These are phyloP conservation scores for Aureobasidium vineae DNA, from an alignment of 2,329 filamentous ascomycete species.

Conservation along the genomic window DNA sequence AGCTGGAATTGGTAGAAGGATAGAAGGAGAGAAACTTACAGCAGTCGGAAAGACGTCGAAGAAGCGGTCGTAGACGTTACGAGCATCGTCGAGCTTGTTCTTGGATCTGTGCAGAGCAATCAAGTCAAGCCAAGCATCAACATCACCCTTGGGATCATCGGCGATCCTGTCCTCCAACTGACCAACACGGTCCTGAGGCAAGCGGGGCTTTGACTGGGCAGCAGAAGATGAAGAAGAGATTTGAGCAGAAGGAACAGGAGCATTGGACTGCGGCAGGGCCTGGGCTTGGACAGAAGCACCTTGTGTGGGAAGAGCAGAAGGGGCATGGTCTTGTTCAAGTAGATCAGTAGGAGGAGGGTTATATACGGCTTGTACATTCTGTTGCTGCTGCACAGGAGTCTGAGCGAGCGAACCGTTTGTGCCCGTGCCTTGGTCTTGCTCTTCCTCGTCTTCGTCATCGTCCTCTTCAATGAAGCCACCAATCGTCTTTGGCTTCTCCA, in stretches of 20 bases:
- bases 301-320: constrained; percentile 37
- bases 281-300: constrained; percentile 32
- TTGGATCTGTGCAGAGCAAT: constrained; percentile 81
- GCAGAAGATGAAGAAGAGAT: constrained; percentile 30
- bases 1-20: constrained; percentile 32
- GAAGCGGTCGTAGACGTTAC: constrained; percentile 80
- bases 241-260: constrained; percentile 31
- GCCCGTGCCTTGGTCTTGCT: constrained; percentile 29
- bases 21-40: constrained; percentile 58
- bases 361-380: constrained; percentile 26
- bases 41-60: constrained; percentile 84
- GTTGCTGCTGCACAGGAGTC: constrained; percentile 27
- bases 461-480: constrained; percentile 64
- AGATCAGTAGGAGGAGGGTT: constrained; percentile 27
- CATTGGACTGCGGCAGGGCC: constrained; percentile 26
- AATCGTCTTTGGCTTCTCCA: constrained; percentile 53
- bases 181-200: constrained; percentile 71
- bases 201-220: constrained; percentile 50
- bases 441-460: constrained; percentile 57
- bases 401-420: constrained; percentile 25
- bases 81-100: constrained; percentile 76
- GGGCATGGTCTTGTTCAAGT: constrained; percentile 27
- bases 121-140: constrained; percentile 85
- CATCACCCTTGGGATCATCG: constrained; percentile 88
- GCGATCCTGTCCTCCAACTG: constrained; percentile 87